Evolutionary conservation across 1,284 basidiomycete genomes (phyloP), one percentile per base, ranked within the genome.

Genomic region (Fomitopsis pinicola): DNA sequence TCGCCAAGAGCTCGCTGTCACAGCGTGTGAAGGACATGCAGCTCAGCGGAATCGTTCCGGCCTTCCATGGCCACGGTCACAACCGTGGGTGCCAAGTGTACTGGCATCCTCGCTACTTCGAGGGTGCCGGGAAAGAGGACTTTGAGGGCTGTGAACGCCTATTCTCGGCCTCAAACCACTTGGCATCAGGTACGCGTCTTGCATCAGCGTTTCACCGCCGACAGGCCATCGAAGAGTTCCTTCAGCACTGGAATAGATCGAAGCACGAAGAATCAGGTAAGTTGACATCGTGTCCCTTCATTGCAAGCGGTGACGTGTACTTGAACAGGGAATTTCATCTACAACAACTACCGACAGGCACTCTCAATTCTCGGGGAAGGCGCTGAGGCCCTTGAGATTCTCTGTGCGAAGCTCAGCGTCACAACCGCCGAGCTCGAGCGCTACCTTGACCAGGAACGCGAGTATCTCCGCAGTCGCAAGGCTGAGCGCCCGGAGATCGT

Each of bases 71-170:
- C n/a, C n/a, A n/a, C n/a, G 15, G 66, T 68, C 76, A 78, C 62
- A 73, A 75, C 44, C 69, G 68, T n/a, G 5, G 40, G 0, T 78
- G 77, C 58, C 76, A 76, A 54, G 57, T 70, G 1, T 15, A 62
- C 1, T 67, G 69, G 58, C 76, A 77, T 59, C 75, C 75, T 0
- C 62, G 69, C 8, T 66, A 68, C 55, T 66, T 72, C 15, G 19
- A 61, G 0, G 72, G 74, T 0, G 66, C 69, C 17, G 77, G 76
- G 2, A 66, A 76, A 10, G 75, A 75, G 53, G 75, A n/a, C n/a
- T n/a, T n/a, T n/a, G n/a, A n/a, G n/a, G n/a, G n/a, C n/a, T n/a
- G n/a, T n/a, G n/a, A n/a, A 77, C 67, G 73, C 0, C 59, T 72
- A 4, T 78, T 76, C 64, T 69, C 69, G 2, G 52, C 58, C 15